Percentiles rank a stretch among this genome's conserved stretches.
Conservation (phyloP, 768 basidiomycete genomes). For the Macrocybe gigantea region DNA sequence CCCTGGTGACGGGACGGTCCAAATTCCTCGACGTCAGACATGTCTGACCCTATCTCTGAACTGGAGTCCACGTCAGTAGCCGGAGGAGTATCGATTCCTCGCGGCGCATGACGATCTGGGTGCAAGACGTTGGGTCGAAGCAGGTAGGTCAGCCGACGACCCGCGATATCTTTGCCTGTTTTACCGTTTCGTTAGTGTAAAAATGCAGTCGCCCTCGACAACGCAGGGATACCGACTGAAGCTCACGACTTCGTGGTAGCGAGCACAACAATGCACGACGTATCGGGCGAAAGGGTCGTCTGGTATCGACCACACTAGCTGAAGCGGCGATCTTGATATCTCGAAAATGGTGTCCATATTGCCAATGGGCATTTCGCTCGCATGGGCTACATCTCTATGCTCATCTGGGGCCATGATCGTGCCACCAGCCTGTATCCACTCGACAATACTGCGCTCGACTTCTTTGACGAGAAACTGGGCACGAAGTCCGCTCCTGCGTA, state of each 20-base stretch:
- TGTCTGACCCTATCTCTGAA: conserved; percentile 16
- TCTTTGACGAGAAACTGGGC: conserved; percentile 61
- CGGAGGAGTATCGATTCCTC: conserved; percentile 63
- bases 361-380: conserved; percentile 42
- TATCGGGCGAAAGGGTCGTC: conserved; percentile 75
- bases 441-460: conserved; percentile 55
- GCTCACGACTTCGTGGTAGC: conserved; percentile 75
- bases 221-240: conserved; percentile 52
- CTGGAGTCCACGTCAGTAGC: conserved; percentile 59
- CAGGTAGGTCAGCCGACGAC: conserved; percentile 68
- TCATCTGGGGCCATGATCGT: conserved; percentile 48
- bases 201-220: not conserved
- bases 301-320: conserved; percentile 68
- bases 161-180: conserved; percentile 53
- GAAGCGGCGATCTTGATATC: conserved; percentile 55
- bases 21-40: too few species aligned
- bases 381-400: conserved; percentile 16
- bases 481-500: conserved; percentile 56
- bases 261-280: conserved; percentile 76
- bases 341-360: conserved; percentile 54
- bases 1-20: conserved; percentile 15
- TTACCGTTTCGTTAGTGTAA: not conserved
- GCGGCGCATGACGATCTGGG: conserved; percentile 41
- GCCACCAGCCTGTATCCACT: conserved; percentile 59
- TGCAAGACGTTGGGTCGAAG: conserved; percentile 71